Base-by-base conservation (phyloP, 2,329 filamentous ascomycete species). In the Beauveria brongniartii region DNA sequence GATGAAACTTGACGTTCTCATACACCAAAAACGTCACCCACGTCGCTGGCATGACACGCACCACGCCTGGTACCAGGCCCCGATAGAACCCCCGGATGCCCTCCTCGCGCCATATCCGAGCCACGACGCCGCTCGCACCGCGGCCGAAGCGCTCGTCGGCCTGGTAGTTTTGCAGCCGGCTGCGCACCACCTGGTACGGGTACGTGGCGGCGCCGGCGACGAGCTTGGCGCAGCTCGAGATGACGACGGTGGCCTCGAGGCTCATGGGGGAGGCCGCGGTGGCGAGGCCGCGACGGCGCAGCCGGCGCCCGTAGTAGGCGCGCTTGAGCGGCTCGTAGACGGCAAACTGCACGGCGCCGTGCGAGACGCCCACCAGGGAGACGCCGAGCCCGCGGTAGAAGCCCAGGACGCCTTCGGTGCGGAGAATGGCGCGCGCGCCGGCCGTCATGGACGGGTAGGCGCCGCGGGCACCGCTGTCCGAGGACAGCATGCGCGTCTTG, bases 21-120 rank as follows among this genome's bases (percentile, higher is more conserved):
- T 97, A 97, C 26, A 97, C 92, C 68, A 99, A 75, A 71, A 99
- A 97, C 1, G 93, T 97, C 59, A 97, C 91, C 84, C 94, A 96
- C 3, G 94, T 97, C 37, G 92, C 92, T 3, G 94, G 94, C 73
- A 99, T 80, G 30, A 97, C 94, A 63, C 94, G 84, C 57, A 96
- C 79, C n/a, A 96, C 82, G 66, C 93, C 96, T 1, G 93, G 92
- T 46, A 91, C 85, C 61, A 97, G 78, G 1, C 94, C 94, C 65
- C 92, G 91, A 74, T 97, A 99, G 74, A 97, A 97, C 0, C 93
- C 93, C 10, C 82, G 77, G 37, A 89, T 63, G 0, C 94, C 92
- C 70, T 97, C 92, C 66, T 90, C 87, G 59, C 70, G 76, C 86
- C 90, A 96, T 34, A 95, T 86, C 74, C 89, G 86, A 62, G 71